These are phyloP conservation scores for Forsythia suspensa DNA, from an alignment of 257 asterid species.

Conservation along the genomic window DNA sequence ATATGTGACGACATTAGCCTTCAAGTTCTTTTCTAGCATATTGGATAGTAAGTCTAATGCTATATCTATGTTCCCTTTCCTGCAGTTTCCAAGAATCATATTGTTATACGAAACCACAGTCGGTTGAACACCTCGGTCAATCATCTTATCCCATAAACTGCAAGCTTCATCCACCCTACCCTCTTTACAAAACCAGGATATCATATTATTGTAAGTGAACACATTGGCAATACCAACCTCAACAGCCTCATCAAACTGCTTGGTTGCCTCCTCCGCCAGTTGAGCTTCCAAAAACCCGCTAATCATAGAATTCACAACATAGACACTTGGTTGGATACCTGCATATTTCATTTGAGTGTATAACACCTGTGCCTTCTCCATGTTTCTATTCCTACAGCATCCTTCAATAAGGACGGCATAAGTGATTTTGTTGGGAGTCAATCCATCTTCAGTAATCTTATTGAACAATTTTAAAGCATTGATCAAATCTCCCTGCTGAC, in stretches of 20 bases:
- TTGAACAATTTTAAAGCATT: slow-evolving; percentile 59
- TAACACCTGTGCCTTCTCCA: slow-evolving; percentile 64
- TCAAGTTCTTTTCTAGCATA: slow-evolving; percentile 41
- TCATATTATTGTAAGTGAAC: slow-evolving; percentile 57
- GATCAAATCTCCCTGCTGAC: slow-evolving; percentile 53
- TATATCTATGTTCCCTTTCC: slow-evolving; percentile 58
- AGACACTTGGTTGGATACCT: slow-evolving; percentile 58
- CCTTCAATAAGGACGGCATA: slow-evolving; percentile 85
- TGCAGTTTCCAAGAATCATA: slow-evolving; percentile 69
- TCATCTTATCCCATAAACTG: slow-evolving; percentile 61
- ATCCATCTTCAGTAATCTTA: slow-evolving; percentile 50
- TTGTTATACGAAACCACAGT: slow-evolving; percentile 57
- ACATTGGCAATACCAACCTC: slow-evolving; percentile 56
- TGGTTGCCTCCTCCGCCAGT: slow-evolving; percentile 47
- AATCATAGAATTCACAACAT: slow-evolving; percentile 59
- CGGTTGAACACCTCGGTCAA: slow-evolving; percentile 50
- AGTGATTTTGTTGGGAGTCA: slow-evolving; percentile 70
- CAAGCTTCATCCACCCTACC: slow-evolving; percentile 58
- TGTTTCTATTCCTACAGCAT: slow-evolving; percentile 48
- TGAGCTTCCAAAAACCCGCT: slow-evolving; percentile 53
- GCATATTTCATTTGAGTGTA: slow-evolving; percentile 53
- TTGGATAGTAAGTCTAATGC: slow-evolving; percentile 51
- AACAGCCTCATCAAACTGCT: slow-evolving; percentile 59
- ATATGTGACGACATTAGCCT: slow-evolving; percentile 64
- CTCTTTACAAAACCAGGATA: slow-evolving; percentile 55